Conservation (phyloP, 2,329 filamentous ascomycete species). For the Alternaria hordeiaustralica region DNA sequence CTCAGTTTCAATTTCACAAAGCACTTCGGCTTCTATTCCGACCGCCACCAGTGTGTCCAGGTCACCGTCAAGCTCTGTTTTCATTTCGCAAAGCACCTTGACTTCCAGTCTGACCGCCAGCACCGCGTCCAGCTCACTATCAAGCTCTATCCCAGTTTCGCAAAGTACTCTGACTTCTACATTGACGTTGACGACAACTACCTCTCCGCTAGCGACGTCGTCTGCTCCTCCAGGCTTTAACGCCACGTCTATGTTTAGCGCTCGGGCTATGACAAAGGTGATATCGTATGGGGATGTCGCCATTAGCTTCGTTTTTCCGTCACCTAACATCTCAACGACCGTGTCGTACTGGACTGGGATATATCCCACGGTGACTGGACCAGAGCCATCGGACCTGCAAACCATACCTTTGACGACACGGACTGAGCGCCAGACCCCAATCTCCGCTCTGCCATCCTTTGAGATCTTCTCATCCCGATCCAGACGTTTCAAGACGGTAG, state of each 20-base stretch:
- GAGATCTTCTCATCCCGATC: slow-evolving; percentile 19
- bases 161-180: neutral
- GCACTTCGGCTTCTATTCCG: neutral
- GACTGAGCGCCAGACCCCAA: slow-evolving; percentile 24
- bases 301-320: slow-evolving; percentile 40
- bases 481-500: slow-evolving; percentile 19
- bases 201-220: neutral
- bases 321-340: slow-evolving; percentile 37
- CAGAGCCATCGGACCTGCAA: slow-evolving; percentile 31
- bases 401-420: slow-evolving; percentile 31
- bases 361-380: slow-evolving; percentile 36
- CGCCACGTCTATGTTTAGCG: slow-evolving; percentile 5
- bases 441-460: slow-evolving; percentile 29
- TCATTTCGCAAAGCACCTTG: neutral
- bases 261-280: slow-evolving; percentile 28
- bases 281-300: slow-evolving; percentile 31
- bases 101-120: neutral
- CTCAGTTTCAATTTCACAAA: neutral
- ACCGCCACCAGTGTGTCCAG: neutral
- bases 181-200: neutral
- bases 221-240: neutral
- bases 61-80: neutral
- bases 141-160: neutral
- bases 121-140: neutral
- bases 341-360: slow-evolving; percentile 43